Conservation (phyloP, 441 rosid genomes). For the Pelargonium exstipulatum region DNA sequence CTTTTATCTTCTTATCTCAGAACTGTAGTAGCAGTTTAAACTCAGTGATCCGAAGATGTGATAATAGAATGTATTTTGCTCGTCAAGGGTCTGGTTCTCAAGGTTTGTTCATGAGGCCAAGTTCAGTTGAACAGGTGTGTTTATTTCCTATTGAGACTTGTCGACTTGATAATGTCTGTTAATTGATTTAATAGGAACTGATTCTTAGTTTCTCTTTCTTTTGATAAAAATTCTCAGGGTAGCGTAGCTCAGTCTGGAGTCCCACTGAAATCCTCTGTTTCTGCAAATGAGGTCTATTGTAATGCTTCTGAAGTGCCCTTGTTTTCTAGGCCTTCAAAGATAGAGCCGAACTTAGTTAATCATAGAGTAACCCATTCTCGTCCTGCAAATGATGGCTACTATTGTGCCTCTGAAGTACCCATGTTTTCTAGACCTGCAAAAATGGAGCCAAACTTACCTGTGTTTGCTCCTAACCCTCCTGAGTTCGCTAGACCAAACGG, state of each 20-base stretch:
- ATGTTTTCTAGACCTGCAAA: slow-evolving; percentile 35
- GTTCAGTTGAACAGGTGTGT: slow-evolving; percentile 42
- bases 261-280: slow-evolving; percentile 22
- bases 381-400: not conserved
- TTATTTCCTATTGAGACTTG: no score
- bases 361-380: not conserved
- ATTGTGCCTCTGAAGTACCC: not conserved
- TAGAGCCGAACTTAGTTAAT: not conserved
- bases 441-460: slow-evolving; percentile 27
- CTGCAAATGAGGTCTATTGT: slow-evolving; percentile 20
- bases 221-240: no score
- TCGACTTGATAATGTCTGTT: not conserved
- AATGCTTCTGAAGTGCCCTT: slow-evolving; percentile 33
- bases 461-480: slow-evolving; percentile 31
- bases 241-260: no score
- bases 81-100: slow-evolving; percentile 67
- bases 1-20: no score
- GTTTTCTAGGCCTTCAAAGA: slow-evolving; percentile 26
- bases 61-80: slow-evolving; percentile 50
- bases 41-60: slow-evolving; percentile 45
- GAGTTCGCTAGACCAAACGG: slow-evolving; percentile 39
- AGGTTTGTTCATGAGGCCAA: slow-evolving; percentile 65
- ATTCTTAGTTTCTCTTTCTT: no score
- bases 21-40: slow-evolving; percentile 66
- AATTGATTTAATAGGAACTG: no score